Conservation (phyloP, 768 basidiomycete species). For the Trametes gibbosa region DNA sequence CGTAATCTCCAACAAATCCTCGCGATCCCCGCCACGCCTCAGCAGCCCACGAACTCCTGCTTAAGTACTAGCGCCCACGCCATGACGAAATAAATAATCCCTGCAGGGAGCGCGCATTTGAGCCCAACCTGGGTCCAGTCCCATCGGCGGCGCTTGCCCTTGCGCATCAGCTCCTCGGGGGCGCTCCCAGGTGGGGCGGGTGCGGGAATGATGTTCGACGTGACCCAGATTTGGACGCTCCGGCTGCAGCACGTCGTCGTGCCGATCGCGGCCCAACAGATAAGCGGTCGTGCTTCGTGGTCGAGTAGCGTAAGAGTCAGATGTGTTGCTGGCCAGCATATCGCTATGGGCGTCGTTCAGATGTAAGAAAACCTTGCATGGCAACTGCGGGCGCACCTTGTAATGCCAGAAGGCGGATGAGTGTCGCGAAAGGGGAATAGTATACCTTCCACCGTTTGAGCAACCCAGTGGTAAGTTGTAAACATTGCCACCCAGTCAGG, state of each 20-base stretch:
- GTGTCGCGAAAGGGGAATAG: slow-evolving; percentile 83
- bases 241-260: slow-evolving; percentile 84
- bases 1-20: not conserved
- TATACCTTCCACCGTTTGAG: slow-evolving; percentile 88
- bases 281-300: slow-evolving; percentile 66
- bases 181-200: slow-evolving; percentile 8
- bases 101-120: slow-evolving; percentile 73
- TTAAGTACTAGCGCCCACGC: slow-evolving; percentile 59
- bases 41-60: slow-evolving; percentile 32
- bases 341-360: slow-evolving; percentile 42
- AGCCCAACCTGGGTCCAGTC: slow-evolving; percentile 73
- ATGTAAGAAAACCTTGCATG: too few species aligned
- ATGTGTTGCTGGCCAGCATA: slow-evolving; percentile 95
- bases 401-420: slow-evolving; percentile 87
- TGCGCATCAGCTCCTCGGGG: slow-evolving; percentile 18
- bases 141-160: slow-evolving; percentile 58
- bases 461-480: slow-evolving; percentile 83
- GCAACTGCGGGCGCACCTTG: slow-evolving; percentile 44
- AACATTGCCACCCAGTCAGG: slow-evolving; percentile 87
- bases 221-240: slow-evolving; percentile 93
- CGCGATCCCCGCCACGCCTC: not conserved
- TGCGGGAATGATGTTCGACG: slow-evolving; percentile 66
- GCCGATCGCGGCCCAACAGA: slow-evolving; percentile 87
- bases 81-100: slow-evolving; percentile 74
- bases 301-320: slow-evolving; percentile 76